Evolutionary conservation across 176 grass and related monocot genomes (phyloP).

Genomic region (Triticum dicoccoides): DNA sequence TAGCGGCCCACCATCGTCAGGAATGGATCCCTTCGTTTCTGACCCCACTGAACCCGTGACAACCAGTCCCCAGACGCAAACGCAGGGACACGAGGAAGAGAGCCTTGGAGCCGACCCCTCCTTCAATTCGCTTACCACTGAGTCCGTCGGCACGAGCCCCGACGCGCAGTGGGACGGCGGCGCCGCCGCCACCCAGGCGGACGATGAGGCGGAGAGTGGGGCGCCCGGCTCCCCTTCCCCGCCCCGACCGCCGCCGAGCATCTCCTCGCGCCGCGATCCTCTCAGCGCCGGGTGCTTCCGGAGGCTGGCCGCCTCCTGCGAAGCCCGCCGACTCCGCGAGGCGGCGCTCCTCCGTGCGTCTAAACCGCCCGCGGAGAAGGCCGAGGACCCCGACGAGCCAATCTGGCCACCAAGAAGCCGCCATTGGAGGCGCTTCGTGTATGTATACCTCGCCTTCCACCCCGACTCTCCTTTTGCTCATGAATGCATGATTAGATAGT

Average conservation of each 20-base stretch:
- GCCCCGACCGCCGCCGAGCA: neutral
- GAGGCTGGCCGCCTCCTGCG: neutral
- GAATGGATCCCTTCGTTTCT: neutral
- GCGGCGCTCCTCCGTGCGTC: neutral
- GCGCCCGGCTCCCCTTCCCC: neutral
- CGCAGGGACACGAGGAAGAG: too few relatives aligned
- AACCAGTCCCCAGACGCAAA: neutral
- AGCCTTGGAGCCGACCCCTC: neutral
- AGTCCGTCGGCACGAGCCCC: neutral
- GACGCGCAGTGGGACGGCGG: too few relatives aligned
- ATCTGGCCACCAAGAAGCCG: slow-evolving; percentile 5
- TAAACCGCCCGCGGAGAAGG: neutral
- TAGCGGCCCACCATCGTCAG: neutral
- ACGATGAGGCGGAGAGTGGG: neutral
- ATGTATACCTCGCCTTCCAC: neutral
- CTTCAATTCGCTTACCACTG: neutral
- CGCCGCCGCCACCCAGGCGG: neutral
- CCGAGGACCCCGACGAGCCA: neutral
- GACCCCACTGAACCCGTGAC: neutral
- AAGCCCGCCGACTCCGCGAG: neutral
- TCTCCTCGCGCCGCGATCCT: neutral
- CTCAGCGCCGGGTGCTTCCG: slow-evolving; percentile 17
- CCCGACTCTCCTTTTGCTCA: neutral
- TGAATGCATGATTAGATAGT: too few relatives aligned
- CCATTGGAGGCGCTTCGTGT: slow-evolving; percentile 13